These are phyloP conservation scores for Pichia ethanolica DNA, from an alignment of 805 yeast genomes.

Conservation along the genomic window DNA sequence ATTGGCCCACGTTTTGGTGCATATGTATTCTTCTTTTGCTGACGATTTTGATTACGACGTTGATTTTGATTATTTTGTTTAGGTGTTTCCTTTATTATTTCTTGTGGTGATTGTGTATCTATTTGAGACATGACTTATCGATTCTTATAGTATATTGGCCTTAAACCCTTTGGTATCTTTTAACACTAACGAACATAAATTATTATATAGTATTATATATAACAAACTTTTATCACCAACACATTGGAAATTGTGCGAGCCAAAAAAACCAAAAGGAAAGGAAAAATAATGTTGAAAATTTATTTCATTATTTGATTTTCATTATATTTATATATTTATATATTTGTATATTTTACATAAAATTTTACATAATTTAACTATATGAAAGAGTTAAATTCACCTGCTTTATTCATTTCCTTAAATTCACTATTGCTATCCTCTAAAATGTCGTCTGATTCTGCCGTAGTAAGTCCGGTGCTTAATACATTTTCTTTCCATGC, in stretches of 20 bases:
- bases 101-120: background rate
- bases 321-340: too few relatives aligned
- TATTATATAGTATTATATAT: too few relatives aligned
- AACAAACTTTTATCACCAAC: too few relatives aligned
- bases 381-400: constrained; percentile 8
- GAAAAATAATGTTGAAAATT: too few relatives aligned
- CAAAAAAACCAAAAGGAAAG: too few relatives aligned
- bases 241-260: too few relatives aligned
- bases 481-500: constrained; percentile 20
- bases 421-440: background rate
- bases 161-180: too few relatives aligned
- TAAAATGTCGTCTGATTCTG: background rate
- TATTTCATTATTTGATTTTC: too few relatives aligned
- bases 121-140: background rate
- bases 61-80: constrained; percentile 2
- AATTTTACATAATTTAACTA: too few relatives aligned
- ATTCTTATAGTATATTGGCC: too few relatives aligned
- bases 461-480: background rate
- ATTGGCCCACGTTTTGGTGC: constrained; percentile 91
- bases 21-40: constrained; percentile 17
- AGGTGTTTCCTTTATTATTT: background rate
- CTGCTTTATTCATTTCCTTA: constrained; percentile 1
- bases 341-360: too few relatives aligned
- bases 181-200: too few relatives aligned
- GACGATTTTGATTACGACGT: constrained; percentile 4